phyloP scores from a whole-genome alignment of 2,329 filamentous ascomycete species.

The Shiraia sp. region DNA sequence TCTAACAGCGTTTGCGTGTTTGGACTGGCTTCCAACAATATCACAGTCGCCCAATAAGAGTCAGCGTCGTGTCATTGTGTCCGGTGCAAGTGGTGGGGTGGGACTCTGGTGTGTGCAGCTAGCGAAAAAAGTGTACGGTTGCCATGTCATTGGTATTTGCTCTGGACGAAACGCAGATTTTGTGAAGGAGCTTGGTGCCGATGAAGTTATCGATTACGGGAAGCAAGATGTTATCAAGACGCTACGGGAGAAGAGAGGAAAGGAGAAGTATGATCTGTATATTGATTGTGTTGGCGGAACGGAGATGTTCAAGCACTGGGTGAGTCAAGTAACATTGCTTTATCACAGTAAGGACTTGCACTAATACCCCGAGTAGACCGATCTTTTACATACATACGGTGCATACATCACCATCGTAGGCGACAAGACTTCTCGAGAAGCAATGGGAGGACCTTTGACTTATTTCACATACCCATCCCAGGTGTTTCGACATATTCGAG shows the following conservation, averaged over 20 bases:
- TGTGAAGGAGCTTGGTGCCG: constrained; percentile 53
- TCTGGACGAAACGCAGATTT: constrained; percentile 52
- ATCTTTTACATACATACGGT: constrained; percentile 38
- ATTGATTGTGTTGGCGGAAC: constrained; percentile 57
- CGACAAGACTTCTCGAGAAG: constrained; percentile 44
- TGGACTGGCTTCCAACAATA: constrained; percentile 29
- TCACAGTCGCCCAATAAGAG: constrained; percentile 6
- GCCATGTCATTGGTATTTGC: constrained; percentile 54
- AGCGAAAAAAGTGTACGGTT: constrained; percentile 44
- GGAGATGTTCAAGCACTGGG: constrained; percentile 47
- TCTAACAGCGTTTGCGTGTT: constrained; percentile 43
- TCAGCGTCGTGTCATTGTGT: constrained; percentile 27
- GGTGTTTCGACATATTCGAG: constrained; percentile 23
- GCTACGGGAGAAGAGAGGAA: constrained; percentile 37
- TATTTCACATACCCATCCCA: constrained; percentile 38
- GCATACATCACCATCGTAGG: constrained; percentile 50
- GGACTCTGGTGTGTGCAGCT: constrained; percentile 43
- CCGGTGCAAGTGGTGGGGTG: constrained; percentile 38
- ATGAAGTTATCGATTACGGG: constrained; percentile 49
- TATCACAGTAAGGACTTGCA: background rate
- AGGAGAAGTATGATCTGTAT: constrained; percentile 48
- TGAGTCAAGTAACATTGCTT: constrained; percentile 2
- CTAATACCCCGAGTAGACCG: constrained; percentile 9
- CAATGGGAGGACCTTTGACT: constrained; percentile 41
- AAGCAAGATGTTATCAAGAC: constrained; percentile 34